Percentiles rank a stretch among this genome's conserved stretches.
Conservation (phyloP, 2,329 filamentous ascomycete genomes). For the Tolypocladium ovalisporum region DNA sequence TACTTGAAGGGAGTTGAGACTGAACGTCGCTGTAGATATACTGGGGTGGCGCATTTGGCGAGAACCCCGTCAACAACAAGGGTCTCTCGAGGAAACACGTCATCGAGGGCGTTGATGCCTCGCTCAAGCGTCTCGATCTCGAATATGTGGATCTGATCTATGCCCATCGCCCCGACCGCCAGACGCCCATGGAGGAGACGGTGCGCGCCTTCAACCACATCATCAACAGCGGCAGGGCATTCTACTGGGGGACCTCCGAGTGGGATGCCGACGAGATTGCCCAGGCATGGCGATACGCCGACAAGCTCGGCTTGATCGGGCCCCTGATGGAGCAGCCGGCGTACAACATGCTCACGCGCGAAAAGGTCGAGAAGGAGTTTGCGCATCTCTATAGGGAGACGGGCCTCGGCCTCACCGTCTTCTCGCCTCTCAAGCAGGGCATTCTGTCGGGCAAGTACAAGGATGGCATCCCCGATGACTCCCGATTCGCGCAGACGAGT, state of each 20-base stretch:
- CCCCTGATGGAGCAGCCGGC: conserved; percentile 57
- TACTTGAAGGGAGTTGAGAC: not conserved
- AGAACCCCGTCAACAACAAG: conserved; percentile 54
- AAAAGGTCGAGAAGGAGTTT: conserved; percentile 55
- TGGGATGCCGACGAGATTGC: conserved; percentile 57
- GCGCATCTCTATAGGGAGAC: conserved; percentile 47
- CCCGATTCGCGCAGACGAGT: conserved; percentile 43
- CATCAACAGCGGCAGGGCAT: conserved; percentile 55
- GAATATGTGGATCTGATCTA: conserved; percentile 59
- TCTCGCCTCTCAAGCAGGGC: conserved; percentile 45
- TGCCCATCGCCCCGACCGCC: conserved; percentile 56
- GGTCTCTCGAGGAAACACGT: conserved; percentile 61
- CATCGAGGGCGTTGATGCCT: conserved; percentile 51
- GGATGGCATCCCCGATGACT: conserved; percentile 47
- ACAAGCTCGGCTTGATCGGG: conserved; percentile 48
- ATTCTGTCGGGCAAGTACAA: conserved; percentile 59
- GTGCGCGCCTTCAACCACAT: conserved; percentile 62
- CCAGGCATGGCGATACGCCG: conserved; percentile 49
- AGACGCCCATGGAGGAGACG: conserved; percentile 60
- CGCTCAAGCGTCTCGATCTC: conserved; percentile 44
- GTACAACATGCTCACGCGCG: conserved; percentile 52
- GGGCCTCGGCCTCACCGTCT: conserved; percentile 52
- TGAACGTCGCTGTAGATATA: conserved; percentile 38
- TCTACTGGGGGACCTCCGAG: conserved; percentile 63
- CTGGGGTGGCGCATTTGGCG: conserved; percentile 50